Conservation (phyloP, 169 alveolate species). For the Toxoplasma gondii region DNA sequence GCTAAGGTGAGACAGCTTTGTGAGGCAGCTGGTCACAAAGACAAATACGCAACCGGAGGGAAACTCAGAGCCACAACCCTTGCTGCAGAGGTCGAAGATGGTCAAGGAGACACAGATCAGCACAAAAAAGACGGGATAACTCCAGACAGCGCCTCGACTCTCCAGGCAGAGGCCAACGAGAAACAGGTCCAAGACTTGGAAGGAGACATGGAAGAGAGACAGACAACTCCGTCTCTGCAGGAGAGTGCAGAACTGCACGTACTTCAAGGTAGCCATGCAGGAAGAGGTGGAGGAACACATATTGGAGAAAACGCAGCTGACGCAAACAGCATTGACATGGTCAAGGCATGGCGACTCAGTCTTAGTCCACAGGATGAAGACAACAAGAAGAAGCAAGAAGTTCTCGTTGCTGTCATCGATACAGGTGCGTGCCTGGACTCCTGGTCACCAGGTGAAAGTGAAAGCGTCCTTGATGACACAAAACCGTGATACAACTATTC, state of each 20-base stretch:
- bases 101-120: slow-evolving; percentile 5
- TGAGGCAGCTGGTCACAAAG: neutral
- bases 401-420: slow-evolving; percentile 54
- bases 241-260: neutral
- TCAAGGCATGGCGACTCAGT: slow-evolving; percentile 8
- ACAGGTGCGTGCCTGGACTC: slow-evolving; percentile 16
- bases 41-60: neutral
- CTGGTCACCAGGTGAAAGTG: neutral
- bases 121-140: neutral
- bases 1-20: slow-evolving; percentile 48
- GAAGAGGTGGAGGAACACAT: neutral
- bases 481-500: neutral
- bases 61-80: neutral
- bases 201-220: neutral
- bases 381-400: neutral
- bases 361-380: neutral
- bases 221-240: neutral
- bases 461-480: neutral
- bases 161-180: neutral
- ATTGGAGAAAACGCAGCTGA: neutral
- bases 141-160: neutral
- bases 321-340: slow-evolving; percentile 32
- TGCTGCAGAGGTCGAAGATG: neutral
- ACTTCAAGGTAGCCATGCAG: neutral
- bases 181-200: neutral